These are phyloP conservation scores for Lichina pygmaea DNA, from an alignment of 495 filamentous ascomycete genomes.

Conservation along the genomic window DNA sequence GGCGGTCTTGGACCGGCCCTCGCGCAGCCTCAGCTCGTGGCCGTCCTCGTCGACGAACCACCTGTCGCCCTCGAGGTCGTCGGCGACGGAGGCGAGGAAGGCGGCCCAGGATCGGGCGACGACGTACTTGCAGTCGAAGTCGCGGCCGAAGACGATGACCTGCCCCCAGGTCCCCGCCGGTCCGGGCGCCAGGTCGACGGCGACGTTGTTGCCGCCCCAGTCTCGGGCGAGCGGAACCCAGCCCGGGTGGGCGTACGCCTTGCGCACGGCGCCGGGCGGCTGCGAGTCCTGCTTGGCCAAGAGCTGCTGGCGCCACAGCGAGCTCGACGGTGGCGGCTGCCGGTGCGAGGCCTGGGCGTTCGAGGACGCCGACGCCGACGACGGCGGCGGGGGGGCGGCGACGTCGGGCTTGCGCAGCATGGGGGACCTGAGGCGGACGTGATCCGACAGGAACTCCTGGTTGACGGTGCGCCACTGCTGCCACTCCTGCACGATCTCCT, in stretches of 20 bases:
- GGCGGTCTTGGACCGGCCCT: constrained; percentile 66
- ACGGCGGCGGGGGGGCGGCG: constrained; percentile 20
- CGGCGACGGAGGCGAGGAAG: constrained; percentile 66
- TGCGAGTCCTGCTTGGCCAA: constrained; percentile 68
- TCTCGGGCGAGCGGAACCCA: constrained; percentile 95
- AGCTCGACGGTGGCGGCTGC: constrained; percentile 21
- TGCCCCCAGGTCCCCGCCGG: constrained; percentile 84
- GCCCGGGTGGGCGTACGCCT: constrained; percentile 75
- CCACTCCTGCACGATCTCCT: constrained; percentile 97
- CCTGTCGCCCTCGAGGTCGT: constrained; percentile 68
- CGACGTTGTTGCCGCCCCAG: constrained; percentile 95
- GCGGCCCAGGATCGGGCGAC: constrained; percentile 77
- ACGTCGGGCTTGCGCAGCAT: constrained; percentile 40
- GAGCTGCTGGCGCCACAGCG: constrained; percentile 65
- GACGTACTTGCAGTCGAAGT: constrained; percentile 97
- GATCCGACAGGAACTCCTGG: constrained; percentile 47
- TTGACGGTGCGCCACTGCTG: constrained; percentile 87
- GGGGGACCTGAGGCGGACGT: constrained; percentile 24
- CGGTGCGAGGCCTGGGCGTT: background rate
- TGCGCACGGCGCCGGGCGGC: constrained; percentile 62
- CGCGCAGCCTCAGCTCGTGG: constrained; percentile 68
- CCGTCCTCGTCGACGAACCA: constrained; percentile 77
- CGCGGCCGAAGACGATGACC: constrained; percentile 83
- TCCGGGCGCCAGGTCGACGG: constrained; percentile 80
- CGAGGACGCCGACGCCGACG: constrained; percentile 19